phyloP scores from a whole-genome alignment of 202 grass and related monocot species.

The Cymbopogon flexuosus region DNA sequence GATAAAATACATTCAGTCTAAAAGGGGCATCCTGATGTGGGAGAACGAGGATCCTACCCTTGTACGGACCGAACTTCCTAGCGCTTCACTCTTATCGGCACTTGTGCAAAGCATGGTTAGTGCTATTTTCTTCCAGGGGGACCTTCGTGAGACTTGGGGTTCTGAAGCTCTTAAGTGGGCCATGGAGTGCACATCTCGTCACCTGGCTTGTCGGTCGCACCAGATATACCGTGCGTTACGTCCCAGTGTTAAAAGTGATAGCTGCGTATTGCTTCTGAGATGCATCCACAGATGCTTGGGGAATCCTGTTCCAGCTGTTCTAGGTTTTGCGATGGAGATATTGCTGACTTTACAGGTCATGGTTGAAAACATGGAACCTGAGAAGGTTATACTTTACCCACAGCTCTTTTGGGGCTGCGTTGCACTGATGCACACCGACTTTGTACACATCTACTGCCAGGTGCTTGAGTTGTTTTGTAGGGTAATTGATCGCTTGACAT shows the following conservation, averaged over 20 bases:
- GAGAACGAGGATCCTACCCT: constrained; percentile 95
- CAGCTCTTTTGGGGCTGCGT: constrained; percentile 99
- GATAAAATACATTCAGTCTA: constrained; percentile 97
- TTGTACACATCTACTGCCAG: constrained; percentile 90
- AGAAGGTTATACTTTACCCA: constrained; percentile 97
- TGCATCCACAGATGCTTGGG: constrained; percentile 92
- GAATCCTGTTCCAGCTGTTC: constrained; percentile 73
- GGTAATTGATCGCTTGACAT: constrained; percentile 79
- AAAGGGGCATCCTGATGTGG: constrained; percentile 98
- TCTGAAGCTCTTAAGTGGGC: constrained; percentile 97
- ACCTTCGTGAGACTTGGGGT: constrained; percentile 95
- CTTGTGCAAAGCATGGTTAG: constrained; percentile 96
- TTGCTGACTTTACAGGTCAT: constrained; percentile 88
- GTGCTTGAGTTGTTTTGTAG: constrained; percentile 80
- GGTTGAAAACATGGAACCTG: constrained; percentile 94
- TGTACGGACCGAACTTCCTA: constrained; percentile 68
- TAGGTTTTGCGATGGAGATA: constrained; percentile 96
- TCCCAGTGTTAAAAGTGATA: constrained; percentile 89
- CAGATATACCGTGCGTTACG: constrained; percentile 91
- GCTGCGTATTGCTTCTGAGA: constrained; percentile 82
- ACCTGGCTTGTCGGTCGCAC: constrained; percentile 83
- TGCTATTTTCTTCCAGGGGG: constrained; percentile 97
- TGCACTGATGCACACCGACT: constrained; percentile 93
- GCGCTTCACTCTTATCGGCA: constrained; percentile 74
- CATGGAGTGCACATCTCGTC: constrained; percentile 91